Base-by-base conservation (phyloP, 148 eudicot genomes). In the Arctostaphylos glauca region DNA sequence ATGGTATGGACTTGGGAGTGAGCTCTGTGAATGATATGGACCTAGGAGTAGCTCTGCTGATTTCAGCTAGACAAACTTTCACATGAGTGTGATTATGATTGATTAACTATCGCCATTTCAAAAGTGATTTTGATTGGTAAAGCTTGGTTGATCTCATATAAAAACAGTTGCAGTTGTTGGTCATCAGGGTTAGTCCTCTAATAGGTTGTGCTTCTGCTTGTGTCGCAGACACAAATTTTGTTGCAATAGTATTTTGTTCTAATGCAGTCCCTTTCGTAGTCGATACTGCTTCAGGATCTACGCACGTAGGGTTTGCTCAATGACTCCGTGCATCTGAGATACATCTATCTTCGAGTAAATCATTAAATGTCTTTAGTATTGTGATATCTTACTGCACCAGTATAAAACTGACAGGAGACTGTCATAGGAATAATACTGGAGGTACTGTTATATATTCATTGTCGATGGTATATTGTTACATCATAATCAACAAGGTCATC, bases 131-230 rank as follows among this genome's bases (percentile, higher is more conserved):
- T 68, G 74, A 68, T 14, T 68, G 47, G 19, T 38, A 31, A 68
- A 31, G 47, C 74, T 68, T 38, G 73, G 74, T 68, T 68, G 74
- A 68, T 68, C 44, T 14, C 74, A 15, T 38, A 5, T 38, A 10
- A n/a, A 9, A 68, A 5, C 47, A 38, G 47, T 68, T 46, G 7
- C 19, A 68, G 12, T 14, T 68, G 47, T 68, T 68, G 74, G 47
- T 68, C 74, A 31, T 14, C 46, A 38, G 41, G 70, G 38, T 14
- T 73, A 46, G 25, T 47, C 49, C 54, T 16, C 53, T 46, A 47
- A 16, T 73, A 18, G 53, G 53, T 73, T 46, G 54, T 46, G 76
- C 76, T 73, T 73, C 74, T 73, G 25, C 76, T 73, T 47, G 49
- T 73, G 38, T 31, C 1, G 38, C 38, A 31, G 38, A 31, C 38